Evolutionary conservation across 768 basidiomycete species (phyloP).

Genomic region (Suillus discolor): DNA sequence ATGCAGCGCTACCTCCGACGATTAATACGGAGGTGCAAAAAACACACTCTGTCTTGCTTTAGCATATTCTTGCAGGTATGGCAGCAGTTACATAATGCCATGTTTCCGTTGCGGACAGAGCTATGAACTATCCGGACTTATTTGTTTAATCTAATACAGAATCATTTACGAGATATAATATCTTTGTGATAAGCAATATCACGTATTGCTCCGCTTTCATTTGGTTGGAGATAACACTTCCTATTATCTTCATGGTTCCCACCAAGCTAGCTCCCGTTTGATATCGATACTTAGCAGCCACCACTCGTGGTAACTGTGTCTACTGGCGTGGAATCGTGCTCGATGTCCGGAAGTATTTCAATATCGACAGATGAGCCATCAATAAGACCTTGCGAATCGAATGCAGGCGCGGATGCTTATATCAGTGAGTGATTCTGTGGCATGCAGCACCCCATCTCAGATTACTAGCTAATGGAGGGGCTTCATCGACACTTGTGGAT

Average conservation of each 20-base stretch:
- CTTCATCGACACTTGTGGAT: not conserved
- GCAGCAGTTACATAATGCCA: conserved; percentile 17
- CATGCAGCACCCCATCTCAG: not conserved
- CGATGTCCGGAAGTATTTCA: conserved; percentile 36
- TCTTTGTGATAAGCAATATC: not conserved
- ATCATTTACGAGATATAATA: not conserved
- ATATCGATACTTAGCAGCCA: conserved; percentile 45
- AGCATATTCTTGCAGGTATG: conserved; percentile 23
- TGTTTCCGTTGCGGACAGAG: conserved; percentile 28
- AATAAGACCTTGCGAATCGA: conserved; percentile 9
- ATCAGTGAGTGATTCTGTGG: not conserved
- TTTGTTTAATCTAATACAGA: not conserved
- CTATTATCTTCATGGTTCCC: not conserved
- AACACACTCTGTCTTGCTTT: conserved; percentile 23
- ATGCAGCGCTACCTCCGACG: conserved; percentile 17
- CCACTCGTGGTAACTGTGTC: conserved; percentile 57
- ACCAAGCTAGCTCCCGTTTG: conserved; percentile 39
- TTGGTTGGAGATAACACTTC: not conserved
- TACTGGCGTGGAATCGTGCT: conserved; percentile 22
- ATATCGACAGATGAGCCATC: conserved; percentile 48
- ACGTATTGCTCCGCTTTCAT: not conserved
- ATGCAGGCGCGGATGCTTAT: not conserved
- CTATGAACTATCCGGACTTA: conserved; percentile 19
- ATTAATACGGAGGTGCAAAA: conserved; percentile 22
- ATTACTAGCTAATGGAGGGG: not conserved